Evolutionary conservation across 768 basidiomycete species (phyloP), one percentile per base, ranked within the genome.

Genomic region (Tubosaeta sp.): DNA sequence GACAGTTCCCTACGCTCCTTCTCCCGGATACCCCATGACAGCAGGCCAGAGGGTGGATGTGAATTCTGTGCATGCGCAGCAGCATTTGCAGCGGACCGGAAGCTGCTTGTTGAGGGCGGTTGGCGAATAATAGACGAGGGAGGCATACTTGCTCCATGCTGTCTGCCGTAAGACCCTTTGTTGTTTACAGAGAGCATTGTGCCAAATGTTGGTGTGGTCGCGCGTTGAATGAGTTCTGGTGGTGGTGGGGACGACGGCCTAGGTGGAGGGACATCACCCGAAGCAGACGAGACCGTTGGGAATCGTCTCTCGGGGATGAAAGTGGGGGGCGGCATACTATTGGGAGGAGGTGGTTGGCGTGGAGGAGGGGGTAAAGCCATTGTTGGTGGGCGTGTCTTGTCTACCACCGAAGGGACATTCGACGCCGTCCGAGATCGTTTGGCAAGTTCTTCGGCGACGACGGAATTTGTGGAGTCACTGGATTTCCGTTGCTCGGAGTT

Each of bases 181-280:
- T 77, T 76, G 30, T 81, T 79, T 9, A 84, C 76, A 34, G 77
- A 75, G 16, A 86, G 71, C 48, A 80, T 76, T 2, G 81, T 70
- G 2, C 87, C 86, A 58, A 89, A 83, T 7, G 86, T 86, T 1
- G 90, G 90, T 1, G 90, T 92, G 4, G 90, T 90, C 10, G 94
- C 92, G 13, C 94, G 87, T 62, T 91, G 86, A 54, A 96, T 84
- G 63, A 96, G 87, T 50, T 97, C 94, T 16, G 87, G 74, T 16
- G 94, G 95, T 6, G 94, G 94, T 2, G 95, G 94, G 0, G 95
- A 97, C 4, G 84, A 87, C 0, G 95, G 95, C 39, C 94, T 77
- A 25, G 90, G 86, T 0, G 94, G 94, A 11, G 88, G 87, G 6
- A 71, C 68, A 55, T 87, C 86, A 39, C 75, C 71, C 5, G 78